These are phyloP conservation scores for Petrea volubilis DNA, from an alignment of 257 asterid species.

Conservation along the genomic window DNA sequence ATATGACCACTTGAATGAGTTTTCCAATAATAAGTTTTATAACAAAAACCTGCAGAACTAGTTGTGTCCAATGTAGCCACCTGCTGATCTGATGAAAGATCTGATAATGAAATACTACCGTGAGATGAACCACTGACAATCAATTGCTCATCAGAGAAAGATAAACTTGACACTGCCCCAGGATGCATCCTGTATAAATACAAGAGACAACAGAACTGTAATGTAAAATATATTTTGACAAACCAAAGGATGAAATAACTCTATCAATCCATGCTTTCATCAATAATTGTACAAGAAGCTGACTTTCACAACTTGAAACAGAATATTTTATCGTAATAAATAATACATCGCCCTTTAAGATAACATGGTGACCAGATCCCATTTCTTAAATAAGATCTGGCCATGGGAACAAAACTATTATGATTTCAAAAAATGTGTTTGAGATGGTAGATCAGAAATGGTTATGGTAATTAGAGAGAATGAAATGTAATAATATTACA, in stretches of 20 bases:
- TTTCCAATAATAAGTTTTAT: slow-evolving; percentile 5
- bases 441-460: neutral
- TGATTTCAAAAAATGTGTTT: neutral
- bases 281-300: neutral
- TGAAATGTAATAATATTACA: neutral
- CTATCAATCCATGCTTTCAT: slow-evolving; percentile 12
- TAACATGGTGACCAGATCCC: neutral
- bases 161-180: slow-evolving; percentile 74
- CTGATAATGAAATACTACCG: slow-evolving; percentile 81
- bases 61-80: slow-evolving; percentile 57
- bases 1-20: slow-evolving; percentile 6
- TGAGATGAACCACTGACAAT: slow-evolving; percentile 81
- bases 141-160: slow-evolving; percentile 82
- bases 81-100: slow-evolving; percentile 86
- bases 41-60: slow-evolving; percentile 59
- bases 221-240: neutral
- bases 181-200: slow-evolving; percentile 72
- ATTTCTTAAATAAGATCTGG: neutral
- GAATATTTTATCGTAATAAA: neutral
- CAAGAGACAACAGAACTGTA: neutral
- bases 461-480: neutral
- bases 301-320: slow-evolving; percentile 2
- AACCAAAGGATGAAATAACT: neutral
- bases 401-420: neutral
- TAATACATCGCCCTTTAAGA: slow-evolving; percentile 2